Percentiles rank a stretch among this genome's conserved stretches.
phyloP scores from a whole-genome alignment of 2,329 filamentous ascomycete species.

The Colletotrichum tropicicola region DNA sequence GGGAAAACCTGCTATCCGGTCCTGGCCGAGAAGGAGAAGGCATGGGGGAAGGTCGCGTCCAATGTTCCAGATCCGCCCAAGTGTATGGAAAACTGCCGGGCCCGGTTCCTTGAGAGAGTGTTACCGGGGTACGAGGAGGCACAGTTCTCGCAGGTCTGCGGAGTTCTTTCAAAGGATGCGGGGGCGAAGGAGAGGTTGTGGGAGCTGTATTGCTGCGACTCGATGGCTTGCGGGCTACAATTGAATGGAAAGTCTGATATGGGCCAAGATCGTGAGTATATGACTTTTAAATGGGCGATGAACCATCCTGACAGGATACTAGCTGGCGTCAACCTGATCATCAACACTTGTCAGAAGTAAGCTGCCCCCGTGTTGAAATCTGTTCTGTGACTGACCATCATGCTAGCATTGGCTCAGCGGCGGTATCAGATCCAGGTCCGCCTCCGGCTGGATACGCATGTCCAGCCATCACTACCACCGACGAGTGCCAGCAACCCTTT shows the following conservation, averaged over 20 bases:
- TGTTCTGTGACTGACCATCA: slow-evolving; percentile 2
- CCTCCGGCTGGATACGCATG: slow-evolving; percentile 41
- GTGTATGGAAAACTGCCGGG: slow-evolving; percentile 46
- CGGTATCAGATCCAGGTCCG: slow-evolving; percentile 45
- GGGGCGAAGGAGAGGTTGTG: slow-evolving; percentile 44
- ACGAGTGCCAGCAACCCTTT: slow-evolving; percentile 5
- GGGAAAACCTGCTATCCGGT: neutral
- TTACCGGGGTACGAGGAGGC: slow-evolving; percentile 39
- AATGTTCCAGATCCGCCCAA: slow-evolving; percentile 40
- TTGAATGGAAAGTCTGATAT: slow-evolving; percentile 36
- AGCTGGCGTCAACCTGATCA: slow-evolving; percentile 62
- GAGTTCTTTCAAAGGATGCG: slow-evolving; percentile 38
- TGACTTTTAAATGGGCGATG: slow-evolving; percentile 10
- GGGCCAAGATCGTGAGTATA: slow-evolving; percentile 56
- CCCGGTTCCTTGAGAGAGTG: slow-evolving; percentile 41
- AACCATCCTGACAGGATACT: slow-evolving; percentile 32
- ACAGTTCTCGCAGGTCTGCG: slow-evolving; percentile 41
- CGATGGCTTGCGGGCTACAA: slow-evolving; percentile 57
- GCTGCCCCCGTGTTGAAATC: slow-evolving; percentile 23
- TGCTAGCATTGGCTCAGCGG: slow-evolving; percentile 39
- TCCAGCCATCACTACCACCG: slow-evolving; percentile 25
- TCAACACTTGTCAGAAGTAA: slow-evolving; percentile 61
- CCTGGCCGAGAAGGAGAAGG: neutral
- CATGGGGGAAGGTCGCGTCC: slow-evolving; percentile 41
- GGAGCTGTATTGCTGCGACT: slow-evolving; percentile 62